Percentiles rank a stretch among this genome's conserved stretches.
Conservation (phyloP, 768 basidiomycete species). For the Boletus subcaerulescens region DNA sequence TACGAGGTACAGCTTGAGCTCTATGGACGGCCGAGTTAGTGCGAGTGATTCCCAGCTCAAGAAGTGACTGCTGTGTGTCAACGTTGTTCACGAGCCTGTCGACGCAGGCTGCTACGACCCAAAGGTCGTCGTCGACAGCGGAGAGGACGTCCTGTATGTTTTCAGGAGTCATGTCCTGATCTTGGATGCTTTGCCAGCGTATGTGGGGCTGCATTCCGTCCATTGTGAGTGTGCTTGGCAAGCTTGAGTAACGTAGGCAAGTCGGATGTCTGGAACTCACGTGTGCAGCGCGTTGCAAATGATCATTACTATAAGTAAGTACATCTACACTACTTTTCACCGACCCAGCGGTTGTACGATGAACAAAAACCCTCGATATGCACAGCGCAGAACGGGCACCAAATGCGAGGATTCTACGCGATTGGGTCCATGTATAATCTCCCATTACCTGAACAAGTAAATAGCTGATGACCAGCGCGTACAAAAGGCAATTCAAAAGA, state of each 20-base stretch:
- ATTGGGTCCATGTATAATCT: slow-evolving; percentile 8
- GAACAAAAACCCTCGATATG: slow-evolving; percentile 20
- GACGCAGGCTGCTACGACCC: slow-evolving; percentile 72
- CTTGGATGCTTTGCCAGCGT: slow-evolving; percentile 55
- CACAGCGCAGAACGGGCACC: neutral
- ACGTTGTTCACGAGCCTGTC: slow-evolving; percentile 65
- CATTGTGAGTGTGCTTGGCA: slow-evolving; percentile 27
- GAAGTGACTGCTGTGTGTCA: slow-evolving; percentile 51
- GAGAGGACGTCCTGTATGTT: slow-evolving; percentile 47
- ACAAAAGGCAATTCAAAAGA: slow-evolving; percentile 50
- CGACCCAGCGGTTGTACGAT: slow-evolving; percentile 26
- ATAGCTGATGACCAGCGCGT: slow-evolving; percentile 2
- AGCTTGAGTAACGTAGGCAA: neutral
- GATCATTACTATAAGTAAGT: no score
- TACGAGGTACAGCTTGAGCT: slow-evolving; percentile 38
- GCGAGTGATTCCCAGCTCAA: slow-evolving; percentile 62
- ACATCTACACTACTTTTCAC: slow-evolving; percentile 31
- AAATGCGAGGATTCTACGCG: slow-evolving; percentile 1
- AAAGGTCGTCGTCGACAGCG: slow-evolving; percentile 61
- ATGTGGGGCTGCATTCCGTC: slow-evolving; percentile 38
- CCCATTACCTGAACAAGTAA: slow-evolving; percentile 22
- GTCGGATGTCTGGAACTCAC: neutral
- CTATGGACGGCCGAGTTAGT: slow-evolving; percentile 49
- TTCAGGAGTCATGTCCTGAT: slow-evolving; percentile 56
- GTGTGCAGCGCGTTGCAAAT: neutral